Conservation (phyloP, 2,329 filamentous ascomycete genomes). For the Penicillium sp. region DNA sequence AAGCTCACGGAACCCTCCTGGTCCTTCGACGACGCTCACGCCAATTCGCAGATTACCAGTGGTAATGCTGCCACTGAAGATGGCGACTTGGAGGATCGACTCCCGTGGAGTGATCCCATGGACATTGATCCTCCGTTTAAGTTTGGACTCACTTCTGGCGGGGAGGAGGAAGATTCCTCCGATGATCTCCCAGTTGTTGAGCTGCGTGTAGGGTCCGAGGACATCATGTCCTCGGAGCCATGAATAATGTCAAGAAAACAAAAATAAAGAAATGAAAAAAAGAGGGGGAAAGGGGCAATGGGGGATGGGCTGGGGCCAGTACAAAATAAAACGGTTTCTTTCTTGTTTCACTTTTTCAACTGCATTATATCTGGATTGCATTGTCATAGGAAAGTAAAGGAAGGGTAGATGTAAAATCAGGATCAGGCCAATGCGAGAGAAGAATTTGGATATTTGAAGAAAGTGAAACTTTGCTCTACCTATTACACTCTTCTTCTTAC, state of each 20-base stretch:
- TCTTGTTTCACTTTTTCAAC: slow-evolving; percentile 2
- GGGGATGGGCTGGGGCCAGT: slow-evolving; percentile 1
- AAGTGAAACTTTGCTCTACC: background rate
- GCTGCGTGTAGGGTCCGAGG: slow-evolving; percentile 40
- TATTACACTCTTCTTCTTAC: background rate
- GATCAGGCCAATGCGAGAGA: background rate
- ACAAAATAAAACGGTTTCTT: slow-evolving; percentile 3
- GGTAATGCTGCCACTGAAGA: slow-evolving; percentile 29
- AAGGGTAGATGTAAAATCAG: background rate
- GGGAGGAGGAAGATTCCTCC: slow-evolving; percentile 35
- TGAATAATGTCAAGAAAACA: slow-evolving; percentile 1
- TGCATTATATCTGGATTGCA: background rate
- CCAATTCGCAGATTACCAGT: slow-evolving; percentile 30
- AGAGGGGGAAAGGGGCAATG: background rate
- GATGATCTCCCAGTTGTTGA: slow-evolving; percentile 45
- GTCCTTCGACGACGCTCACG: slow-evolving; percentile 40
- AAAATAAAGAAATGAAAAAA: background rate
- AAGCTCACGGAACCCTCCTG: slow-evolving; percentile 33
- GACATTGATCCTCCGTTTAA: slow-evolving; percentile 30
- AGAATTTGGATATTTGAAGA: background rate
- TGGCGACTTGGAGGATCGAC: slow-evolving; percentile 32
- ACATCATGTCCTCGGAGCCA: slow-evolving; percentile 26
- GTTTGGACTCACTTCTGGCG: slow-evolving; percentile 25
- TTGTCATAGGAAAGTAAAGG: background rate
- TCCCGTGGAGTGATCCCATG: slow-evolving; percentile 32